Base-by-base conservation (phyloP, 768 basidiomycete species). In the Podaxis sp. region DNA sequence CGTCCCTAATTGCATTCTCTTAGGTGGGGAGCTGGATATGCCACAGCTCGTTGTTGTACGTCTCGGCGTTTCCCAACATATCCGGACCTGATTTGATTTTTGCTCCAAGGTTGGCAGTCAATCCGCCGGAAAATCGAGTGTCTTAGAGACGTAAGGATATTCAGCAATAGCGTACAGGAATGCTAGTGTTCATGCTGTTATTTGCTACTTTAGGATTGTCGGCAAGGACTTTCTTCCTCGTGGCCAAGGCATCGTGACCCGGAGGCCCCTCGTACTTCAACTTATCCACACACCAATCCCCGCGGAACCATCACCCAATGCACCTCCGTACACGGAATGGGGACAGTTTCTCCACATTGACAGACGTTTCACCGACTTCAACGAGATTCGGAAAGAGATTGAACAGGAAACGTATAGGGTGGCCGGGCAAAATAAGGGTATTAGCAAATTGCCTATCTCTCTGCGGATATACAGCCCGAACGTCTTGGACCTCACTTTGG, bases 341-440 rank as follows among this genome's bases (percentile, higher is more conserved):
- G 96, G 87, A 50, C 97, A 98, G 75, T 99, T 99, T 76, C 83
- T 98, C 29, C 97, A 99, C 73, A 81, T 96, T 60, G 96, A 98
- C 83, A 93, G 93, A 73, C 86, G 92, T 43, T 98, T 95, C 77
- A 95, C 94, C n/a, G 96, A 98, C 71, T 98, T 96, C 70, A 80
- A 84, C 50, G 96, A 98, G 69, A 91, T 98, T 66, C 84, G 96
- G 43, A 91, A 89, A 66, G 97, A 99, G 79, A 99, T 99, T 63
- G 97, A 99, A 75, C 90, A 93, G 72, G 97, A 99, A 80, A 99
- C 97, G 1, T 95, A 89, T 74, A 81, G 97, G 49, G 96, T 99
- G 17, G 97, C 97, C 0, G 97, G 97, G 0, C 96, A 98, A 80
- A 98, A 98, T 76, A 99, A 98, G 77, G 97, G 97, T 50, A 90